Conservation (phyloP, 2,329 filamentous ascomycete species). For the Fusarium cyanostomum region DNA sequence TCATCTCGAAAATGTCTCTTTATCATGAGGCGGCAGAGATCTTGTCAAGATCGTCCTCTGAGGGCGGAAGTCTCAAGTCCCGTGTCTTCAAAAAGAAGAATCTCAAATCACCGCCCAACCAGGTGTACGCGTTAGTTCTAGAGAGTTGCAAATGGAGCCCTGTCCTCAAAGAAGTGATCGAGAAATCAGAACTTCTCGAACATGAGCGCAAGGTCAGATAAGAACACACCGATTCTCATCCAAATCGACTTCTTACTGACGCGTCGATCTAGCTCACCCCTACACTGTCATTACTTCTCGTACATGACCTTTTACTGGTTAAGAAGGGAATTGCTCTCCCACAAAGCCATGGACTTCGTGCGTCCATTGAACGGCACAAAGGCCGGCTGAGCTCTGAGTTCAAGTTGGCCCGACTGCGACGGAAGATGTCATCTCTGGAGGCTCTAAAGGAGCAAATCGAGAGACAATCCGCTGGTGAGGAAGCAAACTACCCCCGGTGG, state of each 20-base stretch:
- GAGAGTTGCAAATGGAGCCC: slow-evolving; percentile 92
- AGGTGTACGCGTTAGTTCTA: slow-evolving; percentile 86
- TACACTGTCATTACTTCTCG: slow-evolving; percentile 79
- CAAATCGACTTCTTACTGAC: neutral
- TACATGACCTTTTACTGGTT: slow-evolving; percentile 85
- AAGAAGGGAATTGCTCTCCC: slow-evolving; percentile 86
- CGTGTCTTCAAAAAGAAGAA: slow-evolving; percentile 79
- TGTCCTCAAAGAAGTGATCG: slow-evolving; percentile 89
- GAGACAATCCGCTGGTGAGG: slow-evolving; percentile 57
- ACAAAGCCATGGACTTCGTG: slow-evolving; percentile 78
- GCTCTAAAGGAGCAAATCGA: slow-evolving; percentile 70
- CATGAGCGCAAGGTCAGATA: slow-evolving; percentile 80
- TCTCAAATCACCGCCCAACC: slow-evolving; percentile 79
- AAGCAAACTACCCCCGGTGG: slow-evolving; percentile 83
- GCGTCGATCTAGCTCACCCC: slow-evolving; percentile 74
- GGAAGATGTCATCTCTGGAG: slow-evolving; percentile 74
- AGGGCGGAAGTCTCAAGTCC: slow-evolving; percentile 86
- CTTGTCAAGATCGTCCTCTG: slow-evolving; percentile 62
- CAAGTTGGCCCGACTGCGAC: slow-evolving; percentile 77
- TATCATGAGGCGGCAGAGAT: slow-evolving; percentile 91
- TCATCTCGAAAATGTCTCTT: slow-evolving; percentile 75
- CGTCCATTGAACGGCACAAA: slow-evolving; percentile 82
- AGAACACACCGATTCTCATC: slow-evolving; percentile 7
- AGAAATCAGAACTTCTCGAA: slow-evolving; percentile 78
- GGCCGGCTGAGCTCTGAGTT: slow-evolving; percentile 83